Evolutionary conservation across 2,329 filamentous ascomycete genomes (phyloP), one percentile per base, ranked within the genome.

Genomic region (Fusarium drepaniforme): DNA sequence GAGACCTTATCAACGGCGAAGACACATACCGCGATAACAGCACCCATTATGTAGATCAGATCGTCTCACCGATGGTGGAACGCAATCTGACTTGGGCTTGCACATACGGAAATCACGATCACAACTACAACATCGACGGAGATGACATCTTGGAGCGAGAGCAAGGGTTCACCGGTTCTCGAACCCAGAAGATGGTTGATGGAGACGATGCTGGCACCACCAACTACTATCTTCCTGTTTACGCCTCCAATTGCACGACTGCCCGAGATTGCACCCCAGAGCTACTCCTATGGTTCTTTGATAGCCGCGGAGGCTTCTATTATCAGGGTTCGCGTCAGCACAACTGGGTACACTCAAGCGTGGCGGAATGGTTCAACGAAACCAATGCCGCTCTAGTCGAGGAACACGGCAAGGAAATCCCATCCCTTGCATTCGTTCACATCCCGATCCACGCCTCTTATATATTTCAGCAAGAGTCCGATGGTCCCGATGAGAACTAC

Each of bases 21-120:
- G 90, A 91, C 66, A 88, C 87, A 0, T 89, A 84, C 70, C 66
- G 85, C 5, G 82, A 87, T 5, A 93, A 93, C 74, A 80, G 79
- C 64, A 91, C 89, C 0, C 75, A 82, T 8, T 91, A 92, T 64
- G 66, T 93, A 5, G 90, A 93, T 74, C 81, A 87, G 74, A 87
- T 93, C 12, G 89, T 93, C 2, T 82, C 77, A 2, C 91, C 91
- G 0, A 82, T 94, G 1, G 83, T 92, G 1, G 73, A 87, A 5
- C 86, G 88, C 16, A 84, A 85, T 8, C 78, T 93, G 0, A 85
- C 86, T 0, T 94, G 91, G 89, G 92, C 91, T 2, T 91, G 90
- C 1, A 91, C 91, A 0, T 94, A 94, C 72, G 93, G 93, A 1
- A 94, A 94, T 68, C 93, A 94, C 75, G 93, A 94, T 74, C 87